Evolutionary conservation across 768 basidiomycete species (phyloP), one percentile per base, ranked within the genome.

Genomic region (Paxillus rubicundulus): DNA sequence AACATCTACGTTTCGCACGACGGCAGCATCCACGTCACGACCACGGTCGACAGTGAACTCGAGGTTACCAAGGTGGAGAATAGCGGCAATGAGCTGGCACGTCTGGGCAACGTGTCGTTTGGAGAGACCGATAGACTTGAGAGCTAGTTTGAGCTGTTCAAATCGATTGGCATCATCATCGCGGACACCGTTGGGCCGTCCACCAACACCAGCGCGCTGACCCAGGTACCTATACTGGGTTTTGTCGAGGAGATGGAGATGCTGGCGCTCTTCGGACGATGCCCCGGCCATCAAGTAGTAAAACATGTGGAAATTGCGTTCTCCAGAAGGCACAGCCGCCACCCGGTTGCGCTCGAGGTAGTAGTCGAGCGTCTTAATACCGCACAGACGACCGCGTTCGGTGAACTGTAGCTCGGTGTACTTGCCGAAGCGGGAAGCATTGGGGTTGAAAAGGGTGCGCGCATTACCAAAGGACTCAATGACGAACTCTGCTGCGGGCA

Each of bases 331-430:
- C 1, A 89, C 82, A 18, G 84, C 83, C 6, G 92, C 81, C n/a
- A 98, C 92, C 9, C 94, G 85, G 60, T 86, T 90, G 49, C 90
- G 78, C 69, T 98, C 93, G 47, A 99, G 81, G 71, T 96, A 96
- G 73, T 99, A 98, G 66, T 98, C 94, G 57, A 98, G 84, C 0
- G 93, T 95, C 70, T 98, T 98, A 66, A 92, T 76, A 56, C 97
- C 97, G 42, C 78, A 85, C 0, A 98, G 73, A 4, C 94, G 81
- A 7, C 95, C 95, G 18, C 89, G 86, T 32, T 98, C 94, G 47
- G 82, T 90, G 74, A 98, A 98, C 71, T 98, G 97, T 0, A 99
- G 80, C 65, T 99, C 97, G 41, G 94, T 97, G 69, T 99, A 99
- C 69, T 96, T 94, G 50, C 96, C 97, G 66, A 96, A 97, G 44